Evolutionary conservation across 768 basidiomycete genomes (phyloP), one percentile per base, ranked within the genome.

Genomic region (Rhizopogon rudus): DNA sequence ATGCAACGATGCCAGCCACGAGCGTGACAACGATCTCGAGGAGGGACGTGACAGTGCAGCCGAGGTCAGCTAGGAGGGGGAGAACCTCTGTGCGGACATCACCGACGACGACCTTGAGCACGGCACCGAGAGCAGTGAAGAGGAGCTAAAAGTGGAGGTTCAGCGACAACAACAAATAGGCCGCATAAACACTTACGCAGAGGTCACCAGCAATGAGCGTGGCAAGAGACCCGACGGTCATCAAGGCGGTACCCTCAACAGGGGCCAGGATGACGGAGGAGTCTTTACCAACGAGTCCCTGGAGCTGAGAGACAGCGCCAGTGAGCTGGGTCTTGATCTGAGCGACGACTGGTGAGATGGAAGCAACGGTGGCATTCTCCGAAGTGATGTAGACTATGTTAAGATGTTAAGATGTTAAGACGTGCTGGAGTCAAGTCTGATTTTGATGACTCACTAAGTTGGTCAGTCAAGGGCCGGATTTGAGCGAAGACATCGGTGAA

Each of bases 191-290:
- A 61, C 64, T 29, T 40, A 72, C 69, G 16, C 40, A 49, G 6
- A 72, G 8, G 22, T 65, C 55, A 28, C 12, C 52, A 17, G 57
- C 64, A 52, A 75, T 51, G 42, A 69, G 41, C 35, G 44, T 2
- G 3, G 65, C 67, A 31, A 75, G 49, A 3, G 61, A 59, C 1
- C 56, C 13, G 20, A 73, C 66, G 6, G 66, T 65, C 61, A 71
- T 41, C 39, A 52, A 29, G 5, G 54, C 65, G 8, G 58, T 57
- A 20, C 62, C 68, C 1, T 62, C 55, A 28, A 57, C 60, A 20
- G 61, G 44, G 5, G 60, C 61, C 54, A 73, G 55, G 57, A 76
- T 64, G 8, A 63, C 57, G 4, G 56, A 57, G 1, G 53, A 7
- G 1, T 65, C 56, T 35, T 57, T 31, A 40, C 66, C 67, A 37